Conservation (phyloP, 1,284 basidiomycete genomes). For the Hemileia vastatrix region DNA sequence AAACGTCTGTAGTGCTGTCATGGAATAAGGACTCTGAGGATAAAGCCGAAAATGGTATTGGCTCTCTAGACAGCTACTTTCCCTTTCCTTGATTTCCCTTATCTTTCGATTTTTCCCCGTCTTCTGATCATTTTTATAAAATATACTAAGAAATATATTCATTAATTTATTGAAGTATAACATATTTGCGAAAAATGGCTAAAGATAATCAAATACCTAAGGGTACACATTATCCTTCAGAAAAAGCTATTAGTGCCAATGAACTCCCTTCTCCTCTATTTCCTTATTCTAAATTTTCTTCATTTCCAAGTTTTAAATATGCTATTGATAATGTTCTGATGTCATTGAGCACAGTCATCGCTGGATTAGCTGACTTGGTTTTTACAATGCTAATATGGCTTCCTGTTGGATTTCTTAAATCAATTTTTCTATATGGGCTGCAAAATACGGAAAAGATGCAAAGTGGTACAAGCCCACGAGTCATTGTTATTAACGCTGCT, state of each 20-base stretch:
- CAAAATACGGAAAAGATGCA: background rate
- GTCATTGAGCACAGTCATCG: conserved; percentile 3
- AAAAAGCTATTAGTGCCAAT: conserved; percentile 11
- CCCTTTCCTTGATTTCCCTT: background rate
- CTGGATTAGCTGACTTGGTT: conserved; percentile 4
- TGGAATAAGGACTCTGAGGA: background rate
- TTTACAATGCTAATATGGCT: conserved; percentile 17
- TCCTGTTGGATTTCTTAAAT: too few species aligned
- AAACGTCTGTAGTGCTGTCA: too few species aligned
- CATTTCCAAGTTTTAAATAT: conserved; percentile 5
- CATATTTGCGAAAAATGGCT: too few species aligned
- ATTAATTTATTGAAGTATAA: too few species aligned
- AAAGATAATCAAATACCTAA: too few species aligned
- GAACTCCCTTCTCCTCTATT: conserved; percentile 7
- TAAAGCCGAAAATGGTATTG: background rate
- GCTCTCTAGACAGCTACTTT: background rate
- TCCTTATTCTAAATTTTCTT: conserved; percentile 5
- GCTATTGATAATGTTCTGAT: conserved; percentile 11
- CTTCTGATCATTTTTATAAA: background rate
- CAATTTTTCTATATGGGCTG: too few species aligned
- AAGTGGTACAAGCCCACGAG: background rate
- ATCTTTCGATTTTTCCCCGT: background rate
- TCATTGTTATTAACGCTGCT: conserved; percentile 13
- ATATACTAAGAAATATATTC: background rate
- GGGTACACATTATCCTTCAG: conserved; percentile 12